These are phyloP conservation scores for Apiospora arundinis DNA, from an alignment of 2,329 filamentous ascomycete genomes.

Conservation along the genomic window DNA sequence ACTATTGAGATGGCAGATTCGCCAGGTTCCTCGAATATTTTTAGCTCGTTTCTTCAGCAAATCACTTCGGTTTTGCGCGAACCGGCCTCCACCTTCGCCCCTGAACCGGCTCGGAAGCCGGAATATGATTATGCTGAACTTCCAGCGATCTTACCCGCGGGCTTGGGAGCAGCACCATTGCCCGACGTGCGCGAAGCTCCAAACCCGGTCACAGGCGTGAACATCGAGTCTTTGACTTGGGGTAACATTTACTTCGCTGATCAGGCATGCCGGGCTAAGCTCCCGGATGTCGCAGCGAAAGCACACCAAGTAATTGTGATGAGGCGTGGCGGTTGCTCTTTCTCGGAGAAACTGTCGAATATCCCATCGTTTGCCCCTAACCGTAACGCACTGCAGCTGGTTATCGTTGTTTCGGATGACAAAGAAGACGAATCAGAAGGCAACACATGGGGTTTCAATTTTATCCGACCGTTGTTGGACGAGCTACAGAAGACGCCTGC, in stretches of 20 bases:
- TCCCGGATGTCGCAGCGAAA: constrained; percentile 57
- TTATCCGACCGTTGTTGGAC: constrained; percentile 74
- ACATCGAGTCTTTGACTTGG: constrained; percentile 66
- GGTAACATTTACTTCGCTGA: constrained; percentile 73
- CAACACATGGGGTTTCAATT: constrained; percentile 35
- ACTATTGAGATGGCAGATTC: constrained; percentile 28
- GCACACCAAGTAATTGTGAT: constrained; percentile 81
- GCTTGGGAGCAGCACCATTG: constrained; percentile 70
- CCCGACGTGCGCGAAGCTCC: constrained; percentile 68
- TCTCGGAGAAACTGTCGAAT: constrained; percentile 80
- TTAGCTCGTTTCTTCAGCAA: constrained; percentile 51
- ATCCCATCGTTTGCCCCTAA: constrained; percentile 79
- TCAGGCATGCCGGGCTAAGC: constrained; percentile 67
- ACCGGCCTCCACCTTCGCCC: constrained; percentile 45
- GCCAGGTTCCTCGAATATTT: constrained; percentile 33
- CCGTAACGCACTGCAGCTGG: constrained; percentile 72
- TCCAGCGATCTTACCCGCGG: constrained; percentile 60
- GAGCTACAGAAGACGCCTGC: constrained; percentile 72
- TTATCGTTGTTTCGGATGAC: constrained; percentile 75
- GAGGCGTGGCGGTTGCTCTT: constrained; percentile 82
- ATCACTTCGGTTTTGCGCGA: constrained; percentile 58
- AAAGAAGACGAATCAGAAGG: constrained; percentile 40
- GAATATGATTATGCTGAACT: constrained; percentile 53
- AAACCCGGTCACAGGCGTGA: constrained; percentile 45
- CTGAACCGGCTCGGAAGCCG: constrained; percentile 39